Percentiles rank a stretch among this genome's conserved stretches.
These are phyloP conservation scores for Naganishia antarctica DNA, from an alignment of 768 basidiomycete genomes.

Conservation along the genomic window DNA sequence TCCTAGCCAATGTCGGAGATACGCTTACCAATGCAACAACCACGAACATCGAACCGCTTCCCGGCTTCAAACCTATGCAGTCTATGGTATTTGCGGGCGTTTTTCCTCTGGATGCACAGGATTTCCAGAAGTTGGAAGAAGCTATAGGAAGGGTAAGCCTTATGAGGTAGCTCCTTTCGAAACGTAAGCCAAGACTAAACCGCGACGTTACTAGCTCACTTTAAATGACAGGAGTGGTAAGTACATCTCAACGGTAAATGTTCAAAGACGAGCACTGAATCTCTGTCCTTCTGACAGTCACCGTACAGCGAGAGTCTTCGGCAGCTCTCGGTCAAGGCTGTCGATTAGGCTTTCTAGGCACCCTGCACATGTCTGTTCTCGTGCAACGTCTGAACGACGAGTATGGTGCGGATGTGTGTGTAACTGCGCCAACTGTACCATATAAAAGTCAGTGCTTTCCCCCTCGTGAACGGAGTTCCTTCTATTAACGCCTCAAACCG, in stretches of 20 bases:
- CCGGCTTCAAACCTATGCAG: slow-evolving; percentile 85
- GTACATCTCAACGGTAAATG: neutral
- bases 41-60: slow-evolving; percentile 67
- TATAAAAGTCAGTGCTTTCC: slow-evolving; percentile 62
- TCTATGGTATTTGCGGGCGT: slow-evolving; percentile 97
- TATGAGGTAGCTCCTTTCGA: neutral
- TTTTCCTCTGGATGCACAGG: slow-evolving; percentile 83
- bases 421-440: slow-evolving; percentile 93
- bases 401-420: slow-evolving; percentile 86
- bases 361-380: slow-evolving; percentile 71
- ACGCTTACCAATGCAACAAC: slow-evolving; percentile 67
- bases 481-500: neutral
- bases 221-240: slow-evolving; percentile 47
- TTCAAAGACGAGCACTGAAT: neutral
- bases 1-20: slow-evolving; percentile 77
- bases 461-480: neutral
- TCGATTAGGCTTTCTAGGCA: slow-evolving; percentile 89
- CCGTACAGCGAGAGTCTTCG: slow-evolving; percentile 84
- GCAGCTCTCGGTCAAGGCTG: slow-evolving; percentile 92
- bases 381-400: slow-evolving; percentile 95
- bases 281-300: slow-evolving; percentile 58
- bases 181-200: slow-evolving; percentile 4
- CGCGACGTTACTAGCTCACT: slow-evolving; percentile 35
- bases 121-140: slow-evolving; percentile 91
- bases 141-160: slow-evolving; percentile 77